Base-by-base conservation (phyloP, 2,329 filamentous ascomycete species). In the Colletotrichum neosansevieriae region DNA sequence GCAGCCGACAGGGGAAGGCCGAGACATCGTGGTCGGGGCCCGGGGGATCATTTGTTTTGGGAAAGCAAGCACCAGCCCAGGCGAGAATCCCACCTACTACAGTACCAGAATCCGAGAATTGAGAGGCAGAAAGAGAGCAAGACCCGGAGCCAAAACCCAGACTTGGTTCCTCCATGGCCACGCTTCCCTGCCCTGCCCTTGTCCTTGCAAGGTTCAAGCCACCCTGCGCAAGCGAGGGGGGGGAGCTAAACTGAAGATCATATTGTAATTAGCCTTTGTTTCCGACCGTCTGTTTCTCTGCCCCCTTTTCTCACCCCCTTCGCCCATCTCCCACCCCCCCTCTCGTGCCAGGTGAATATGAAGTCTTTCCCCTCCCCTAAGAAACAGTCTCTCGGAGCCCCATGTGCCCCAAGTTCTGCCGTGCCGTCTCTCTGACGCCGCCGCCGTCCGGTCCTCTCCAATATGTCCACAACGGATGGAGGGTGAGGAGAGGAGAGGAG, bases 231-330 rank as follows among this genome's bases (percentile, higher is more conserved):
- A 61, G 70, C 67, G 70, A 71, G 54, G 67, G 68, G 47, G 65
- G 47, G 24, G 62, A 59, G 67, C 67, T 71, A 58, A 59, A 62
- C 58, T 58, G 61, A 67, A 70, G 67, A 70, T 69, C 66, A 71
- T 63, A 47, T 63, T 63, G 66, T 57, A 67, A 70, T 70, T 69
- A 71, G 69, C 66, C 66, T 71, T 66, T 70, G 69, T 71, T 70
- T 69, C 68, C 68, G 68, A 63, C 68, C 49, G 38, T 63, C 63
- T 70, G 64, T 70, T 67, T 70, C 67, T 67, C 53, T 57, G 13
- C 42, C 58, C 45, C 40, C 47, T 19, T 51, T 45, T 11, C 49
- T n/a, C 56, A 32, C 54, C 15, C 57, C 40, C 50, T 49, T 50
- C 57, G n/a, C 54, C 44, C 54, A 40, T 34, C 56, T 40, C 51